Conservation (phyloP, 192 early-diverging fungal genomes). For the Backusella circina region DNA sequence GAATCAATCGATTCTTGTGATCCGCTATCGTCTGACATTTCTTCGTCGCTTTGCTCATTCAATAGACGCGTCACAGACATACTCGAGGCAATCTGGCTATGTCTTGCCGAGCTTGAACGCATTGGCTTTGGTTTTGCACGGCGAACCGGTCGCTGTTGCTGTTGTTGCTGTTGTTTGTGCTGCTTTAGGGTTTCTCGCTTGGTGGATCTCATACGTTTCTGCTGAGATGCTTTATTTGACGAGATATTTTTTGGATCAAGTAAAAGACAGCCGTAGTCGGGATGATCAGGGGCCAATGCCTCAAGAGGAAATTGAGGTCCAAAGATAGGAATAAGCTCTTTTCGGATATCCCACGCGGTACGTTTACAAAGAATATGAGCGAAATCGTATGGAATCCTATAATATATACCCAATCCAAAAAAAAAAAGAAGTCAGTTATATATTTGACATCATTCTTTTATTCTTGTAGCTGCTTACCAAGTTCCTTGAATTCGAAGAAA, state of each 20-base stretch:
- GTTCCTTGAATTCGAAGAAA: slow-evolving; percentile 61
- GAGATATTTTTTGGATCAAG: slow-evolving; percentile 27
- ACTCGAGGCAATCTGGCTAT: not conserved
- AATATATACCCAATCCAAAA: not conserved
- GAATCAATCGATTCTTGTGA: not conserved
- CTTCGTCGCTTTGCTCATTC: slow-evolving; percentile 10
- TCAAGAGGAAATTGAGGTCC: slow-evolving; percentile 31
- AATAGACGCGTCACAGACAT: slow-evolving; percentile 25
- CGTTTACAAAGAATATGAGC: slow-evolving; percentile 35
- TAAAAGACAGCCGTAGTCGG: slow-evolving; percentile 30
- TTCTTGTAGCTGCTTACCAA: slow-evolving; percentile 37
- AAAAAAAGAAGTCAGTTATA: not conserved
- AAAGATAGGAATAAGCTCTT: slow-evolving; percentile 40
- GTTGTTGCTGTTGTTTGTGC: not conserved
- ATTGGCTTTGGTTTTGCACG: not conserved
- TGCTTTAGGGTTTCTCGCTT: slow-evolving; percentile 4
- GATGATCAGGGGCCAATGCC: slow-evolving; percentile 27
- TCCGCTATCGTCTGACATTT: not conserved
- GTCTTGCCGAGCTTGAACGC: not conserved
- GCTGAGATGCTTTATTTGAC: not conserved
- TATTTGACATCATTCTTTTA: not conserved
- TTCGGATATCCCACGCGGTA: slow-evolving; percentile 35
- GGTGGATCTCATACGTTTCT: slow-evolving; percentile 13
- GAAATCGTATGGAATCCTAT: slow-evolving; percentile 42
- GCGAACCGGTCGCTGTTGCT: not conserved